phyloP scores from a whole-genome alignment of 2,329 filamentous ascomycete species.

The Mollisia scopiformis region DNA sequence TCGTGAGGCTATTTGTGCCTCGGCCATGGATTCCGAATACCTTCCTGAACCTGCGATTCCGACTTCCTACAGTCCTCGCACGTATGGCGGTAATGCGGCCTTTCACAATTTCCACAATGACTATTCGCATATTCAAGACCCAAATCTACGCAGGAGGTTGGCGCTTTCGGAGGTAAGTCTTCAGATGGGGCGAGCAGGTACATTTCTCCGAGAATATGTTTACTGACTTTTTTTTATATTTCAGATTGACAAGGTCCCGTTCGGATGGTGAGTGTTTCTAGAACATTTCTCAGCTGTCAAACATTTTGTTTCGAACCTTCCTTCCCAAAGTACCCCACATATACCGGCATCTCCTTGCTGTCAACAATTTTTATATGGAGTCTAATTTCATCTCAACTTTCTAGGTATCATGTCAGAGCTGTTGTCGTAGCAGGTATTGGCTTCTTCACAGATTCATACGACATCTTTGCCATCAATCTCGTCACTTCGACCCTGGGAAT shows the following conservation, averaged over 20 bases:
- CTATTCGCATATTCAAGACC: conserved; percentile 65
- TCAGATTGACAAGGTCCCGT: conserved; percentile 39
- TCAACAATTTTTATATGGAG: not conserved
- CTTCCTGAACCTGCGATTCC: conserved; percentile 30
- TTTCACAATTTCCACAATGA: conserved; percentile 68
- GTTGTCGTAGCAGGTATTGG: conserved; percentile 78
- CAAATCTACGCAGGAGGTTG: conserved; percentile 75
- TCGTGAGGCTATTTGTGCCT: conserved; percentile 10
- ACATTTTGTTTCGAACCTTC: not conserved
- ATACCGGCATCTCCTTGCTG: not conserved
- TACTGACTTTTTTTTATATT: not conserved
- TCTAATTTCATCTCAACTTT: conserved; percentile 4
- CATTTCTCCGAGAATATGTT: not conserved
- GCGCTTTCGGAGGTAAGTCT: conserved; percentile 64
- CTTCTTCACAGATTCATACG: conserved; percentile 84
- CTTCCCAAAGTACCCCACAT: not conserved
- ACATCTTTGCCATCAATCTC: conserved; percentile 80
- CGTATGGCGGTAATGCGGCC: conserved; percentile 66
- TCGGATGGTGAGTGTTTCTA: conserved; percentile 64
- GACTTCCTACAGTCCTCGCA: conserved; percentile 36
- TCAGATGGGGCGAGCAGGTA: not conserved
- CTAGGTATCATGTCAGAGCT: conserved; percentile 56
- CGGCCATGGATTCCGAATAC: conserved; percentile 27
- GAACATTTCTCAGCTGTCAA: not conserved
- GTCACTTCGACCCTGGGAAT: conserved; percentile 73